These are phyloP conservation scores for Diaporthe ampelina DNA, from an alignment of 2,329 filamentous ascomycete genomes.

Conservation along the genomic window DNA sequence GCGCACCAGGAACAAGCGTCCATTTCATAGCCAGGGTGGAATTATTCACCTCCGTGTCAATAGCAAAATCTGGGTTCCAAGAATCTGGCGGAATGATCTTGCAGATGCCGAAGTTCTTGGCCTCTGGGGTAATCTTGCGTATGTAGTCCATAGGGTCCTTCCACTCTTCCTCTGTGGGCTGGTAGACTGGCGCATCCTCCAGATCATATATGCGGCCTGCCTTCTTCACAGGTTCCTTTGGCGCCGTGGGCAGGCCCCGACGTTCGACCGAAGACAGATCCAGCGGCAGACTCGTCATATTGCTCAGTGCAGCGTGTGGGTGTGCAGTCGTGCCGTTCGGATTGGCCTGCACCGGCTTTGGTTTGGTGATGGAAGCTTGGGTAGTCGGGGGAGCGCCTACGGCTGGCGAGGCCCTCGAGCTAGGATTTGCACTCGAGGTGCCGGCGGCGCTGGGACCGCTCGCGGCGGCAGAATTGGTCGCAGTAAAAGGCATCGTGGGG, in stretches of 20 bases:
- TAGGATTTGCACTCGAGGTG: slow-evolving; percentile 61
- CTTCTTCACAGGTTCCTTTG: slow-evolving; percentile 82
- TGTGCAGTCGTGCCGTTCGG: slow-evolving; percentile 64
- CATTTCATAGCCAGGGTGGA: background rate
- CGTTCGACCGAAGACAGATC: slow-evolving; percentile 93
- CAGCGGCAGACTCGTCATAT: slow-evolving; percentile 73
- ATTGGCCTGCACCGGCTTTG: slow-evolving; percentile 66
- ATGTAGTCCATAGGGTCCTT: slow-evolving; percentile 95
- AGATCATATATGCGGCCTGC: slow-evolving; percentile 86
- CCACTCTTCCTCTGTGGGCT: slow-evolving; percentile 93
- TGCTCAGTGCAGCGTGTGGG: slow-evolving; percentile 66
- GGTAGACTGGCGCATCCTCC: slow-evolving; percentile 90
- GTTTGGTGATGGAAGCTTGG: slow-evolving; percentile 56
- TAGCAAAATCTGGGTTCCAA: slow-evolving; percentile 96
- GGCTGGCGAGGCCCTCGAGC: slow-evolving; percentile 67
- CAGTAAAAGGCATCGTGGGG: slow-evolving; percentile 56
- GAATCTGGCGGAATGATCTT: slow-evolving; percentile 94
- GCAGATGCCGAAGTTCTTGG: slow-evolving; percentile 89
- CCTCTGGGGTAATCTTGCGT: slow-evolving; percentile 89
- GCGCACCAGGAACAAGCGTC: too few species aligned
- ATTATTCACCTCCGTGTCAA: slow-evolving; percentile 89
- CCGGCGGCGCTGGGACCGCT: slow-evolving; percentile 48
- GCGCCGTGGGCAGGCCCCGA: slow-evolving; percentile 83
- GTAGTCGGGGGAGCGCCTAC: slow-evolving; percentile 49
- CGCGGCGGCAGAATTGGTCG: slow-evolving; percentile 55